Evolutionary conservation across 1,284 basidiomycete species (phyloP), one percentile per base, ranked within the genome.

Genomic region (Austropuccinia psidii): DNA sequence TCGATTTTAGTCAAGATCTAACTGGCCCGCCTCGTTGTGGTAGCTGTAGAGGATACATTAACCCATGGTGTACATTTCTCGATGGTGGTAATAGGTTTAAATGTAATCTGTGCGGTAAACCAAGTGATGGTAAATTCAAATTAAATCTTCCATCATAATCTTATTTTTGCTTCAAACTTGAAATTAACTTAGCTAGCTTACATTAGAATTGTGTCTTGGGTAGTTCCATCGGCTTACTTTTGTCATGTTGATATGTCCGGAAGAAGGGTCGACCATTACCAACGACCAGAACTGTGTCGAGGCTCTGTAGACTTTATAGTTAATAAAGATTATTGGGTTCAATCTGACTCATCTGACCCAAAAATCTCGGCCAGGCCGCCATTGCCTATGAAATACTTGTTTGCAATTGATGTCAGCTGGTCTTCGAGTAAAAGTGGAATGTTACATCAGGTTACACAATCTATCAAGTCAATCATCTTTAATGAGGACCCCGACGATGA

Each of bases 241-340:
- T 90, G 87, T 78, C 89, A 90, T 78, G 83, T 98, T 43, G 90
- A 94, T 77, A 86, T 87, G 50, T 89, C 88, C 77, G 85, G 90
- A 35, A 85, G 89, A 78, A 86, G 95, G 31, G 82, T 94, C 60
- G 95, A 98, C 81, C 88, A 93, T 77, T 82, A 86, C 33, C 84
- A 90, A 75, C 86, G 93, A 7, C 90, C 90, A 1, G 96, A 99
- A 81, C 83, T 99, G 19, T 89, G 87, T 77, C 88, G 88, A 79
- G 96, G 96, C 9, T 95, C 93, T 0, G 86, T 98, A 74, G 96
- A 98, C 81, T 96, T 98, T 78, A 83, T 84, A 17, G 94, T 95
- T 4, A 86, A 90, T 0, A 84, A 87, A 76, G 88, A 89, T 73
- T 98, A 98, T 80, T 94, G 92, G 90, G 90, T 92, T 2, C 85